Percentiles rank a stretch among this genome's conserved stretches.
phyloP scores from a whole-genome alignment of 345 rosid genomes.

The Stellera chamaejasme region DNA sequence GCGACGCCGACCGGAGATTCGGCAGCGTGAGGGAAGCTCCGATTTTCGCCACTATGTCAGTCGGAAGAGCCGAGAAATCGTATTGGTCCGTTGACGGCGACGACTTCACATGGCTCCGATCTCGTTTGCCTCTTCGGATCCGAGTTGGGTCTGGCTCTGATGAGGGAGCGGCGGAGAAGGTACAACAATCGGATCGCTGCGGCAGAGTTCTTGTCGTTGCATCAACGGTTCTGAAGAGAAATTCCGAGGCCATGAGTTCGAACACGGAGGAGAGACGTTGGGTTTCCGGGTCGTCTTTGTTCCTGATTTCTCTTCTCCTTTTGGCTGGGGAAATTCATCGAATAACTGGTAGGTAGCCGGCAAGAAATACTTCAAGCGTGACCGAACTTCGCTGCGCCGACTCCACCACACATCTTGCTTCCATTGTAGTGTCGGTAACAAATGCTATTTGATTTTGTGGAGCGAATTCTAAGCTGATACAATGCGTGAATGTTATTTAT shows the following conservation, averaged over 20 bases:
- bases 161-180: conserved; percentile 25
- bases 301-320: not conserved
- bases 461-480: not conserved
- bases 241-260: not conserved
- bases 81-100: conserved; percentile 12
- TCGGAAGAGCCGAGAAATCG: conserved; percentile 70
- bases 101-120: conserved; percentile 5
- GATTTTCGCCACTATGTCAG: conserved; percentile 51
- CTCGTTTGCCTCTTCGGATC: not conserved
- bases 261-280: not conserved
- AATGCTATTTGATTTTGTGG: not conserved
- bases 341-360: not conserved
- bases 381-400: not conserved
- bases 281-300: not conserved
- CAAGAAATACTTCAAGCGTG: not conserved
- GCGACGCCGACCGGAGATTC: conserved; percentile 57
- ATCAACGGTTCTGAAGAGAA: not conserved
- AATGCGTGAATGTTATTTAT: too few species aligned
- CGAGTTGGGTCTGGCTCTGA: conserved; percentile 5
- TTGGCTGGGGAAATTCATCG: not conserved
- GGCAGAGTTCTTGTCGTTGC: conserved; percentile 57
- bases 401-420: not conserved
- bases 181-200: conserved; percentile 30
- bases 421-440: not conserved
- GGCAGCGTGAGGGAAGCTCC: conserved; percentile 62